Conservation (phyloP, 768 basidiomycete genomes). For the Omphalotus guepiniiformis region DNA sequence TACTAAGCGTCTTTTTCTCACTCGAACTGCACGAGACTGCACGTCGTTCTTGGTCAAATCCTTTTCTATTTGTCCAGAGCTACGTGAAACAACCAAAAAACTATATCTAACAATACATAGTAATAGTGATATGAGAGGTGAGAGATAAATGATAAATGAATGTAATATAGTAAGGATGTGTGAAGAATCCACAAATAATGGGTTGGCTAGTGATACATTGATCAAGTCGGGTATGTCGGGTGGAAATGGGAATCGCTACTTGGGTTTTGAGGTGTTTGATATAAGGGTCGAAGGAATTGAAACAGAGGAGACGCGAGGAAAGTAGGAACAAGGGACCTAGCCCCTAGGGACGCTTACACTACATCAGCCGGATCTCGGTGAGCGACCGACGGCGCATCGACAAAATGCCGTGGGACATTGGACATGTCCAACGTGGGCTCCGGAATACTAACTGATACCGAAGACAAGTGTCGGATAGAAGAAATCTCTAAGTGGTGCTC, state of each 20-base stretch:
- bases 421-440: constrained; percentile 13
- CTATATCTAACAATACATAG: constrained; percentile 5
- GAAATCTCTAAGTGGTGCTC: constrained; percentile 28
- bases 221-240: constrained; percentile 2
- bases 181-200: background rate
- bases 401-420: constrained; percentile 20
- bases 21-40: too few species aligned
- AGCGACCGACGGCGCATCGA: constrained; percentile 9
- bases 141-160: constrained; percentile 6
- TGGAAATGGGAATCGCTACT: background rate
- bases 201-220: constrained; percentile 9
- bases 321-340: background rate
- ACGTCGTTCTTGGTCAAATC: too few species aligned
- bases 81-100: too few species aligned
- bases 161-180: constrained; percentile 1
- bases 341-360: background rate
- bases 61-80: too few species aligned
- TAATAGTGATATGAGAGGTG: too few species aligned
- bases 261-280: too few species aligned
- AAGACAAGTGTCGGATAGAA: constrained; percentile 17
- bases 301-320: background rate
- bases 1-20: too few species aligned
- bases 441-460: constrained; percentile 10
- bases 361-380: background rate
- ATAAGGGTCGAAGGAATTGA: too few species aligned